A percentile compares a stretch with the other conserved stretches of the same genome.
These are phyloP conservation scores for Drechmeria coniospora DNA, from an alignment of 2,329 filamentous ascomycete genomes.

Conservation along the genomic window DNA sequence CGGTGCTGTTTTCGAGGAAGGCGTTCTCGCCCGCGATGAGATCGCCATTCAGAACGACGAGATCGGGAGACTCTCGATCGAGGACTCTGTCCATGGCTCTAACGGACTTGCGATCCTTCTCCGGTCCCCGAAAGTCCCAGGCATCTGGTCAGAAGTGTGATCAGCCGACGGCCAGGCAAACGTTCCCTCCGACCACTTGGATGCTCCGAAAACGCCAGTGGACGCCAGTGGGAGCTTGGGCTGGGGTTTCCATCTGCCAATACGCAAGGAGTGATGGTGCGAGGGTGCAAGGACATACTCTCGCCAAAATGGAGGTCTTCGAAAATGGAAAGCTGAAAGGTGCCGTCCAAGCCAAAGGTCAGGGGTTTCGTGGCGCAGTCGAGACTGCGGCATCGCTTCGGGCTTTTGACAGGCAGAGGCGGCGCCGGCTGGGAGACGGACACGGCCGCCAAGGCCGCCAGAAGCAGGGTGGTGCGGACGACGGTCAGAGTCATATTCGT, in stretches of 20 bases:
- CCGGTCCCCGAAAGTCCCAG: constrained; percentile 26
- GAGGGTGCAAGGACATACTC: constrained; percentile 27
- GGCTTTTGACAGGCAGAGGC: too few species aligned
- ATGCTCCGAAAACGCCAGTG: neutral
- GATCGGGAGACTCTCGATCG: constrained; percentile 35
- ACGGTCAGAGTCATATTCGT: too few species aligned
- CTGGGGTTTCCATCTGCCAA: too few species aligned
- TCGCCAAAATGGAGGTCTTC: constrained; percentile 60
- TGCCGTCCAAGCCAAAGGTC: constrained; percentile 25
- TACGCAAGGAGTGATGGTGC: too few species aligned
- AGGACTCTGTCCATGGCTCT: constrained; percentile 43
- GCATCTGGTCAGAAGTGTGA: constrained; percentile 17
- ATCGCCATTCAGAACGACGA: constrained; percentile 58
- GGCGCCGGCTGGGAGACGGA: too few species aligned
- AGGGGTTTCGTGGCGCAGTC: constrained; percentile 5
- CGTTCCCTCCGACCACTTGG: constrained; percentile 1
- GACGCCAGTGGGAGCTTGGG: neutral
- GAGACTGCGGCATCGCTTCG: too few species aligned
- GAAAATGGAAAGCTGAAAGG: constrained; percentile 44
- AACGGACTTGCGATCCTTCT: constrained; percentile 40
- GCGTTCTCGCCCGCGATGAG: constrained; percentile 54
- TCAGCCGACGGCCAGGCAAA: neutral
- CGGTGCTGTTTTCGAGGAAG: constrained; percentile 34
- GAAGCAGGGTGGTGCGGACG: too few species aligned
- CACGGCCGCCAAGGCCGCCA: too few species aligned